phyloP scores from a whole-genome alignment of 2,329 filamentous ascomycete species.

The Fusarium tanahbumbuense region DNA sequence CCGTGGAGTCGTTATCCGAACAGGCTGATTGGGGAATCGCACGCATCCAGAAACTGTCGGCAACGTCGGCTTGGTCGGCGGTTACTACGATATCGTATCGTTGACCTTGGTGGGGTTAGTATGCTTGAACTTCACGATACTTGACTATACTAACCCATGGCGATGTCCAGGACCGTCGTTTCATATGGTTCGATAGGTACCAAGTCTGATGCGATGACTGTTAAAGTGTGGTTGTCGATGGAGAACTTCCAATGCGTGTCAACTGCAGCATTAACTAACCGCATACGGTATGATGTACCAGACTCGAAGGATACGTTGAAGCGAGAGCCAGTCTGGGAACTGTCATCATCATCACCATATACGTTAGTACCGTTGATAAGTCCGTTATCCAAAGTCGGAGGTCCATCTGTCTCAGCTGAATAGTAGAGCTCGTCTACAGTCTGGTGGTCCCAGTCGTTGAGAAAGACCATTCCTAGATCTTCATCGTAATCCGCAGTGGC shows the following conservation, averaged over 20 bases:
- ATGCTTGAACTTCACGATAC: fast-evolving
- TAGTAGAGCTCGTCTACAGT: slow-evolving; percentile 55
- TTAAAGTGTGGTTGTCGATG: slow-evolving; percentile 68
- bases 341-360: slow-evolving; percentile 46
- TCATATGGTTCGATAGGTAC: slow-evolving; percentile 68
- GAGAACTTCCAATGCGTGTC: slow-evolving; percentile 60
- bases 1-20: slow-evolving; percentile 52
- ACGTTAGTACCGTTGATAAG: slow-evolving; percentile 59
- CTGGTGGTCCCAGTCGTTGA: slow-evolving; percentile 69
- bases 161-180: slow-evolving; percentile 51
- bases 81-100: slow-evolving; percentile 61
- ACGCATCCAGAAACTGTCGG: slow-evolving; percentile 61
- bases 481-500: slow-evolving; percentile 69
- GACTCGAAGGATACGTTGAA: slow-evolving; percentile 54
- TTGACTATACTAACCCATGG: slow-evolving; percentile 27
- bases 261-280: slow-evolving; percentile 60
- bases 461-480: slow-evolving; percentile 69
- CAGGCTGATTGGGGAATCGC: slow-evolving; percentile 58
- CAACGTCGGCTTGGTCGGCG: slow-evolving; percentile 50
- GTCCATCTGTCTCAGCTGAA: slow-evolving; percentile 37
- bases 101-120: slow-evolving; percentile 49
- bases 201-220: slow-evolving; percentile 68
- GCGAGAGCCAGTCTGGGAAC: slow-evolving; percentile 47
- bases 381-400: slow-evolving; percentile 57
- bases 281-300: slow-evolving; percentile 59